Evolutionary conservation across 2,329 filamentous ascomycete genomes (phyloP).

Genomic region (Scytalidium lignicola): DNA sequence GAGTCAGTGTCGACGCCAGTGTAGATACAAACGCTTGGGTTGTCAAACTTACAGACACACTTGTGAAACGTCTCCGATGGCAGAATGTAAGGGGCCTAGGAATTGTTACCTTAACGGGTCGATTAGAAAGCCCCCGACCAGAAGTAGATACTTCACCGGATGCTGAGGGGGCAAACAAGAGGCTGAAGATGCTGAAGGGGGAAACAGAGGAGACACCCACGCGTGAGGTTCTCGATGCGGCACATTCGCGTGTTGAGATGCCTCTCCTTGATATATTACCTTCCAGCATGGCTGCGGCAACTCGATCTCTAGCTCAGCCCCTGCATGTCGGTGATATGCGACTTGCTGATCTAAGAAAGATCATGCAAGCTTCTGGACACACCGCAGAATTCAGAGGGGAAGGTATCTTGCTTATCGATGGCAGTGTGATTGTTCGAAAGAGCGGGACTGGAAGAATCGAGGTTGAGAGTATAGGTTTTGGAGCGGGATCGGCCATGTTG

Average conservation of each 20-base stretch:
- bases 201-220: slow-evolving; percentile 31
- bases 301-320: slow-evolving; percentile 73
- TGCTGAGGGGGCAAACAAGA: slow-evolving; percentile 39
- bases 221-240: slow-evolving; percentile 13
- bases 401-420: slow-evolving; percentile 85
- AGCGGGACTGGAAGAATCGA: slow-evolving; percentile 81
- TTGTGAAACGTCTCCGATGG: slow-evolving; percentile 88
- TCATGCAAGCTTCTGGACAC: slow-evolving; percentile 78
- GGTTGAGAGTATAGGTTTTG: slow-evolving; percentile 69
- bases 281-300: slow-evolving; percentile 60
- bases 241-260: slow-evolving; percentile 11
- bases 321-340: slow-evolving; percentile 92
- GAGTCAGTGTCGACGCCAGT: slow-evolving; percentile 75
- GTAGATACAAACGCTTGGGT: slow-evolving; percentile 98
- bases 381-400: slow-evolving; percentile 90
- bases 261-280: slow-evolving; percentile 44
- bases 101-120: slow-evolving; percentile 87
- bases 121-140: slow-evolving; percentile 48
- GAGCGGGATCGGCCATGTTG: slow-evolving; percentile 33
- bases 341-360: slow-evolving; percentile 78
- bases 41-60: slow-evolving; percentile 77
- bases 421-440: slow-evolving; percentile 83
- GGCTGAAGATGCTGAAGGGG: slow-evolving; percentile 36
- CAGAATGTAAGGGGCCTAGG: slow-evolving; percentile 86
- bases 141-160: slow-evolving; percentile 37